phyloP scores from a whole-genome alignment of 2,329 filamentous ascomycete species.

The Neonectria faginata region DNA sequence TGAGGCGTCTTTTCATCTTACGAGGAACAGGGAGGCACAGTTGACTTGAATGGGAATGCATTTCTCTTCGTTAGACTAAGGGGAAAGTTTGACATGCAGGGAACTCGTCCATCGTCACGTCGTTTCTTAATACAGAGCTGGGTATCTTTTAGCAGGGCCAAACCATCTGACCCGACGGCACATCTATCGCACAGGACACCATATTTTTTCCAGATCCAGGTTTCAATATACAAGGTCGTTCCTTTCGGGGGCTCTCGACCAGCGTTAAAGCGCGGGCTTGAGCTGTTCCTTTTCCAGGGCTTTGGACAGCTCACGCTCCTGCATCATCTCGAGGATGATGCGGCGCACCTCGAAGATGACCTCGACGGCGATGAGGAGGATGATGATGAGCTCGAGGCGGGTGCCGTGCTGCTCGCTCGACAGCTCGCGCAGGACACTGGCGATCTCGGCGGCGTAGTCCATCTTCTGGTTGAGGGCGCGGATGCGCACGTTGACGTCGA shows the following conservation, averaged over 20 bases:
- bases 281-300: slow-evolving; percentile 23
- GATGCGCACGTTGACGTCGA: slow-evolving; percentile 93
- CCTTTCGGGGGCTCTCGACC: neutral
- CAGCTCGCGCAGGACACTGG: slow-evolving; percentile 86
- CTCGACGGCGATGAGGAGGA: slow-evolving; percentile 91
- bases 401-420: slow-evolving; percentile 91
- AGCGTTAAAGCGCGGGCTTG: slow-evolving; percentile 13
- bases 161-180: slow-evolving; percentile 6
- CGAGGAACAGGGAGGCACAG: neutral
- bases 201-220: slow-evolving; percentile 22
- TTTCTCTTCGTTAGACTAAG: neutral
- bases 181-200: slow-evolving; percentile 22
- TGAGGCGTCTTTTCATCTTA: neutral
- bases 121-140: slow-evolving; percentile 39
- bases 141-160: slow-evolving; percentile 40
- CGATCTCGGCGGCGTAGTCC: slow-evolving; percentile 97
- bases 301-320: slow-evolving; percentile 49
- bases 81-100: neutral
- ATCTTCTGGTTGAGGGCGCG: slow-evolving; percentile 95
- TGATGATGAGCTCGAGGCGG: slow-evolving; percentile 94
- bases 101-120: slow-evolving; percentile 9
- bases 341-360: slow-evolving; percentile 87
- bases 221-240: slow-evolving; percentile 24
- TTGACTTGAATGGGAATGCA: slow-evolving; percentile 7
- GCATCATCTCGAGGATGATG: slow-evolving; percentile 72